Percentiles rank a stretch among this genome's conserved stretches.
These are phyloP conservation scores for Trichoderma sp. DNA, from an alignment of 2,329 filamentous ascomycete species.

Conservation along the genomic window DNA sequence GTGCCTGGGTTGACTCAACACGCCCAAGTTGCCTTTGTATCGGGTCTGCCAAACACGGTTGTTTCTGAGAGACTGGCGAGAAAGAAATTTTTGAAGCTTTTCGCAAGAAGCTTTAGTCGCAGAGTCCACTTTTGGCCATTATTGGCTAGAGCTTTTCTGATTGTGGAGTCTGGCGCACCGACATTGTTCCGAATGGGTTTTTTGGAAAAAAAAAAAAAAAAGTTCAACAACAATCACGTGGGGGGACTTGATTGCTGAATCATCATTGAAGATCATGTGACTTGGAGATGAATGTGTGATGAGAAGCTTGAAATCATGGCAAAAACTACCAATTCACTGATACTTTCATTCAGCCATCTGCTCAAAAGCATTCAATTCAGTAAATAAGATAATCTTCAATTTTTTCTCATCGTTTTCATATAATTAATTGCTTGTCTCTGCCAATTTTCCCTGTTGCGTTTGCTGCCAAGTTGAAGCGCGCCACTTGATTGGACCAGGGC, in stretches of 20 bases:
- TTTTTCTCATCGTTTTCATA: background rate
- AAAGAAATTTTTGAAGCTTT: slow-evolving; percentile 43
- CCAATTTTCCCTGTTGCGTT: background rate
- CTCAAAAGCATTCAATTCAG: fast-evolving
- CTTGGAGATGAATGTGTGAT: background rate
- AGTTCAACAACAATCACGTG: background rate
- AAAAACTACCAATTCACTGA: background rate
- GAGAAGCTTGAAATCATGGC: background rate
- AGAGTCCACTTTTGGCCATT: slow-evolving; percentile 21
- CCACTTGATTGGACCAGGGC: slow-evolving; percentile 33
- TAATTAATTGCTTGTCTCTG: background rate
- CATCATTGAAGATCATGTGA: slow-evolving; percentile 11
- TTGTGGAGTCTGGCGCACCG: slow-evolving; percentile 14
- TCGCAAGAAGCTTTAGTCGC: slow-evolving; percentile 25
- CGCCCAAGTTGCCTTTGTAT: slow-evolving; percentile 30
- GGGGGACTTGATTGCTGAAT: background rate
- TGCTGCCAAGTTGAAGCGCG: background rate
- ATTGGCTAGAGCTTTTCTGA: slow-evolving; percentile 12
- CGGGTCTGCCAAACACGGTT: slow-evolving; percentile 17
- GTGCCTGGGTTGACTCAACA: slow-evolving; percentile 23
- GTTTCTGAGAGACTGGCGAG: slow-evolving; percentile 24
- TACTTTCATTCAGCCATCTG: background rate
- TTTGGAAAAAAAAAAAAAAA: background rate
- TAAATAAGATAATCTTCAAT: background rate
- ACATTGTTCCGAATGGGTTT: slow-evolving; percentile 20